Evolutionary conservation across 768 basidiomycete genomes (phyloP).

Genomic region (Rossbeevera mucosa): DNA sequence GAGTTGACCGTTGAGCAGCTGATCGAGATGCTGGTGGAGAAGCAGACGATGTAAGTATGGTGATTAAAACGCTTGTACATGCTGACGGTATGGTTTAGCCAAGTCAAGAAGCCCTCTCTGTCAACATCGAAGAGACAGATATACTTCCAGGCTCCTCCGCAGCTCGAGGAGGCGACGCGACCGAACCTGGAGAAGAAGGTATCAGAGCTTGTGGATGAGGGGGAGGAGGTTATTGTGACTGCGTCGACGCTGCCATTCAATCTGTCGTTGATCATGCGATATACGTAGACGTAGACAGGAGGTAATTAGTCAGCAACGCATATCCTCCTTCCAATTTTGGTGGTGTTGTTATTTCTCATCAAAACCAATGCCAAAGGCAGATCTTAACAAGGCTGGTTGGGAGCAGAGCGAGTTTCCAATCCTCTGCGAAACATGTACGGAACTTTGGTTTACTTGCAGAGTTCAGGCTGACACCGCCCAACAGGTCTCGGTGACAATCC

Average conservation of each 20-base stretch:
- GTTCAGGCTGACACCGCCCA: conserved; percentile 2
- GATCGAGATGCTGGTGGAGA: conserved; percentile 83
- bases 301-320: conserved; percentile 27
- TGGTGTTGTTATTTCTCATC: neutral
- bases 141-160: conserved; percentile 92
- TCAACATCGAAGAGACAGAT: conserved; percentile 72
- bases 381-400: conserved; percentile 93
- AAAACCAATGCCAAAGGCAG: conserved; percentile 68
- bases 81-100: conserved; percentile 46
- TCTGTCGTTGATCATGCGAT: conserved; percentile 62
- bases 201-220: conserved; percentile 70
- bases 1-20: conserved; percentile 81
- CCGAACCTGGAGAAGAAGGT: conserved; percentile 87
- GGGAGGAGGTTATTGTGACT: conserved; percentile 82
- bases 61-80: neutral
- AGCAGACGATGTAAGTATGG: conserved; percentile 76
- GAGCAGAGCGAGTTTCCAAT: conserved; percentile 92
- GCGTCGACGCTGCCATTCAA: conserved; percentile 87
- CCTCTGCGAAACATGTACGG: conserved; percentile 87
- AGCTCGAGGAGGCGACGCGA: conserved; percentile 84
- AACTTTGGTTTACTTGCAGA: neutral
- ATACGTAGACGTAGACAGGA: conserved; percentile 32
- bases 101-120: conserved; percentile 94
- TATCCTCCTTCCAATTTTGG: conserved; percentile 6
- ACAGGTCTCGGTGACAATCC: conserved; percentile 84